A percentile compares a stretch with the other conserved stretches of the same genome.
Evolutionary conservation across 345 rosid species (phyloP).

Genomic region (Physaria fendleri): DNA sequence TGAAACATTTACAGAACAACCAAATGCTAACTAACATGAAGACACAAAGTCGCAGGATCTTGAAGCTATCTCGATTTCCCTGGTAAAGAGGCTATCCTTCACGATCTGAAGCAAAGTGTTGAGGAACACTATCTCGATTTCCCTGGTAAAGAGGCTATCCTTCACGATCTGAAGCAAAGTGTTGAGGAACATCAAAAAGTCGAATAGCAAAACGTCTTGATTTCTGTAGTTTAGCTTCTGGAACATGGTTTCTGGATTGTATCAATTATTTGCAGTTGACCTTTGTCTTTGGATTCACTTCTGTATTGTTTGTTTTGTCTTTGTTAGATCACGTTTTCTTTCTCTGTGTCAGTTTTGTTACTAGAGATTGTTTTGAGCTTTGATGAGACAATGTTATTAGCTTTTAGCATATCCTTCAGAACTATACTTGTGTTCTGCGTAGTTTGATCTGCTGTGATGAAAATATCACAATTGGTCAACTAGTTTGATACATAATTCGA

Average conservation of each 20-base stretch:
- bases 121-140: background rate
- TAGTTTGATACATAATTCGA: background rate
- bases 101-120: constrained; percentile 6
- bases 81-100: constrained; percentile 4
- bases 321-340: constrained; percentile 17
- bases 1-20: too few relatives aligned
- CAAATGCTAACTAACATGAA: too few relatives aligned
- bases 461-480: too few relatives aligned
- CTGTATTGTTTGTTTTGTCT: constrained; percentile 18
- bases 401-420: background rate
- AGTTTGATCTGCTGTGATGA: too few relatives aligned
- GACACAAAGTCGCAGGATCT: constrained; percentile 21
- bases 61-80: constrained; percentile 4
- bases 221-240: constrained; percentile 19
- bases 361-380: background rate
- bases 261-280: constrained; percentile 8
- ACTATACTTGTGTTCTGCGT: background rate
- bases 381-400: background rate
- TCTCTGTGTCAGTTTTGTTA: background rate
- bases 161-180: constrained; percentile 6
- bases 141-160: constrained; percentile 1
- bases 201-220: constrained; percentile 7
- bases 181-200: constrained; percentile 11
- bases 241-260: constrained; percentile 21
- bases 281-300: constrained; percentile 23